Evolutionary conservation across 805 yeast species (phyloP).

Genomic region (Candida nemodendra): DNA sequence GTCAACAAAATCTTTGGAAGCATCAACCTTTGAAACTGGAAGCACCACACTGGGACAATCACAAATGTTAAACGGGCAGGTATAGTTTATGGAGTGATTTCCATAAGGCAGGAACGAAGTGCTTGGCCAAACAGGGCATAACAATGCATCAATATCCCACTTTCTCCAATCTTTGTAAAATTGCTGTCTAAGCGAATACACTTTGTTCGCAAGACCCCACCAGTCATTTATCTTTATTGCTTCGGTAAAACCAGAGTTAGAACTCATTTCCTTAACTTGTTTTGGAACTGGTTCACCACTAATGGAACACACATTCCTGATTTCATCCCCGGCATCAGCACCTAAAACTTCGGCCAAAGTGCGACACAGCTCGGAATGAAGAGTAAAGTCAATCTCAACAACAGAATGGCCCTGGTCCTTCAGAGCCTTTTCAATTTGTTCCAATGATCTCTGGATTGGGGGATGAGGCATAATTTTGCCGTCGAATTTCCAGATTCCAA

Average conservation of each 20-base stretch:
- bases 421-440: constrained; percentile 26
- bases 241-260: neutral
- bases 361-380: constrained; percentile 30
- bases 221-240: constrained; percentile 28
- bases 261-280: constrained; percentile 6
- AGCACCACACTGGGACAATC: constrained; percentile 51
- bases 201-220: constrained; percentile 41
- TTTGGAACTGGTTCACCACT: constrained; percentile 27
- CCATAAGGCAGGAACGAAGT: constrained; percentile 35
- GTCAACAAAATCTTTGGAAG: constrained; percentile 35
- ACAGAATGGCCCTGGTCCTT: constrained; percentile 40
- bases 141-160: constrained; percentile 39
- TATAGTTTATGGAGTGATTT: constrained; percentile 41
- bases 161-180: constrained; percentile 36
- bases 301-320: constrained; percentile 15
- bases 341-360: constrained; percentile 35
- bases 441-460: constrained; percentile 47
- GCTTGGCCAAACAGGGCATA: constrained; percentile 45
- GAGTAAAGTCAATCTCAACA: constrained; percentile 46
- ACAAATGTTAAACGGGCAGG: constrained; percentile 50
- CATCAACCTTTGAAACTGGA: constrained; percentile 59
- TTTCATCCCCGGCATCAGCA: constrained; percentile 42
- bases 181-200: constrained; percentile 31
- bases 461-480: constrained; percentile 48
- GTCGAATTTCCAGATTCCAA: constrained; percentile 45